These are phyloP conservation scores for Exophiala bonariae DNA, from an alignment of 2,329 filamentous ascomycete species.

Conservation along the genomic window DNA sequence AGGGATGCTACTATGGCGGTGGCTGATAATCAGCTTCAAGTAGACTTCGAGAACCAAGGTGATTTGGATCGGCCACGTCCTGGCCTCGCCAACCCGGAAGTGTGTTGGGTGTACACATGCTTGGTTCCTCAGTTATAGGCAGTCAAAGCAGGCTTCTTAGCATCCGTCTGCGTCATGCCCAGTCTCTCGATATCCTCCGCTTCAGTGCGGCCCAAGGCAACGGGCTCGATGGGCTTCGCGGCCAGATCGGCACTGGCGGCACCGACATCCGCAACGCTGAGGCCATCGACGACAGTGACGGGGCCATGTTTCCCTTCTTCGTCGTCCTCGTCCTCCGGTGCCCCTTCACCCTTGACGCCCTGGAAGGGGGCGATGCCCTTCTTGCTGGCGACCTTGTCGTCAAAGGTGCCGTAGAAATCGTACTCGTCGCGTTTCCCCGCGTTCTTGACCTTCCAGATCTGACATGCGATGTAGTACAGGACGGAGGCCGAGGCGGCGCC, in stretches of 20 bases:
- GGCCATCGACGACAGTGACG: not conserved
- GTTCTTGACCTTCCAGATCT: conserved; percentile 3
- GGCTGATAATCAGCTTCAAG: too few species aligned
- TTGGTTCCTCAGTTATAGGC: too few species aligned
- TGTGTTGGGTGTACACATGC: too few species aligned
- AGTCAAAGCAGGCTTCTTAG: too few species aligned
- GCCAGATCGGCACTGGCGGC: not conserved
- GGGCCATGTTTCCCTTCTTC: too few species aligned
- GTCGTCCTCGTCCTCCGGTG: not conserved
- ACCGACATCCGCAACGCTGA: not conserved
- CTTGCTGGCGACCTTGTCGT: not conserved
- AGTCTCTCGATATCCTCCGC: not conserved
- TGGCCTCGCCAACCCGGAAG: too few species aligned
- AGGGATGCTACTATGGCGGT: too few species aligned
- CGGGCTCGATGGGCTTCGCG: not conserved
- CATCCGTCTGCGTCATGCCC: not conserved
- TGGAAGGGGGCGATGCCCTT: conserved; percentile 6
- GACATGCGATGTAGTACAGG: not conserved
- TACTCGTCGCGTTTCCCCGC: conserved; percentile 3
- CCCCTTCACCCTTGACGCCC: not conserved
- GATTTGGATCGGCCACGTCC: too few species aligned
- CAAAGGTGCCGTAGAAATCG: conserved; percentile 5
- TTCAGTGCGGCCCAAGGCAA: not conserved
- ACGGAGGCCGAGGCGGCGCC: not conserved
- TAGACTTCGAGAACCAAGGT: too few species aligned